phyloP scores from a whole-genome alignment of 805 yeast species.

The Candida quercuum region DNA sequence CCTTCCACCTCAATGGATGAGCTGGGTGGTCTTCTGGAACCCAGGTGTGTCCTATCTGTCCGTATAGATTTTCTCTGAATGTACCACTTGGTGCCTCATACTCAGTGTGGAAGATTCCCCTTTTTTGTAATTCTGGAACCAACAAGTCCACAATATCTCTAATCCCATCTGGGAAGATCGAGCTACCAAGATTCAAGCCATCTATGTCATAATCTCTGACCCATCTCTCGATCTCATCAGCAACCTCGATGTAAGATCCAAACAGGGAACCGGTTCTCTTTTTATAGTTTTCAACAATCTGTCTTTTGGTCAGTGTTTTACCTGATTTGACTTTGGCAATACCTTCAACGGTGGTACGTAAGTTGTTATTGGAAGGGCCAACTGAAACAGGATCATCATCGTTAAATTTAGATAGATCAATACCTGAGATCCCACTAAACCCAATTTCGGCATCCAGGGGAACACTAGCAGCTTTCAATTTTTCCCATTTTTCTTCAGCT shows the following conservation, averaged over 20 bases:
- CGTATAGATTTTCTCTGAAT: slow-evolving; percentile 31
- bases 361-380: background rate
- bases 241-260: slow-evolving; percentile 32
- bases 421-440: slow-evolving; percentile 37
- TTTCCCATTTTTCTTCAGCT: slow-evolving; percentile 28
- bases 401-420: slow-evolving; percentile 28
- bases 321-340: slow-evolving; percentile 21
- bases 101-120: slow-evolving; percentile 33
- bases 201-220: slow-evolving; percentile 35
- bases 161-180: slow-evolving; percentile 31
- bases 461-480: slow-evolving; percentile 26
- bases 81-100: slow-evolving; percentile 29
- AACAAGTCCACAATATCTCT: slow-evolving; percentile 34
- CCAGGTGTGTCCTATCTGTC: slow-evolving; percentile 15
- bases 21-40: slow-evolving; percentile 18
- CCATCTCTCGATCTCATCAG: slow-evolving; percentile 36
- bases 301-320: slow-evolving; percentile 26
- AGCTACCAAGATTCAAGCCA: slow-evolving; percentile 37
- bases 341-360: background rate
- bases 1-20: slow-evolving; percentile 17
- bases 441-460: slow-evolving; percentile 34
- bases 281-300: slow-evolving; percentile 24
- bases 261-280: slow-evolving; percentile 29
- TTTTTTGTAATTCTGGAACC: slow-evolving; percentile 31
- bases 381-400: slow-evolving; percentile 24